Evolutionary conservation across 352 stramenopile genomes (phyloP).

Genomic region (Pythium phragmitis): DNA sequence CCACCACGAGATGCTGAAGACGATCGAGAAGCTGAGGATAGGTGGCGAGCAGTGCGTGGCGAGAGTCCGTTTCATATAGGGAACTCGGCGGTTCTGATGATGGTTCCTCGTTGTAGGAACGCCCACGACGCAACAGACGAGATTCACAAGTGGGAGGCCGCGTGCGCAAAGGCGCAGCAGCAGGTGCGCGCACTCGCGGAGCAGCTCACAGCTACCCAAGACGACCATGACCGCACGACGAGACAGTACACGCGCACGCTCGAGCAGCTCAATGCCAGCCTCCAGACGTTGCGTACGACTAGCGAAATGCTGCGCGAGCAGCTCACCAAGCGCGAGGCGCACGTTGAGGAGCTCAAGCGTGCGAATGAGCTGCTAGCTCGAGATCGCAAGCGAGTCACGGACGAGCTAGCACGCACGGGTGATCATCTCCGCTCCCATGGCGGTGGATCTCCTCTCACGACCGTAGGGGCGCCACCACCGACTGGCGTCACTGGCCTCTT

Average conservation of each 20-base stretch:
- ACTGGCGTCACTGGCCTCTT: background rate
- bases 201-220: conserved; percentile 35
- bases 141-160: conserved; percentile 35
- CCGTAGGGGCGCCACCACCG: background rate
- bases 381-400: conserved; percentile 31
- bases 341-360: conserved; percentile 27
- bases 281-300: conserved; percentile 22
- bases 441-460: background rate
- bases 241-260: conserved; percentile 38
- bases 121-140: conserved; percentile 39
- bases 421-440: background rate
- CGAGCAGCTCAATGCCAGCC: conserved; percentile 32
- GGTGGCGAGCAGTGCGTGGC: conserved; percentile 36
- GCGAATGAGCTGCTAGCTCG: conserved; percentile 23
- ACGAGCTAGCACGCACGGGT: conserved; percentile 21
- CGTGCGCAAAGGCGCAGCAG: conserved; percentile 24
- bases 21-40: conserved; percentile 29
- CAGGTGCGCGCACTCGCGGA: conserved; percentile 31
- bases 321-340: conserved; percentile 13
- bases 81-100: background rate
- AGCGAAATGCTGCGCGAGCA: conserved; percentile 13
- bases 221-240: conserved; percentile 29
- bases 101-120: conserved; percentile 18
- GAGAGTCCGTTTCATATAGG: background rate
- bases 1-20: conserved; percentile 28